Conservation (phyloP, 331 rosid genomes). For the Malus hybrid region DNA sequence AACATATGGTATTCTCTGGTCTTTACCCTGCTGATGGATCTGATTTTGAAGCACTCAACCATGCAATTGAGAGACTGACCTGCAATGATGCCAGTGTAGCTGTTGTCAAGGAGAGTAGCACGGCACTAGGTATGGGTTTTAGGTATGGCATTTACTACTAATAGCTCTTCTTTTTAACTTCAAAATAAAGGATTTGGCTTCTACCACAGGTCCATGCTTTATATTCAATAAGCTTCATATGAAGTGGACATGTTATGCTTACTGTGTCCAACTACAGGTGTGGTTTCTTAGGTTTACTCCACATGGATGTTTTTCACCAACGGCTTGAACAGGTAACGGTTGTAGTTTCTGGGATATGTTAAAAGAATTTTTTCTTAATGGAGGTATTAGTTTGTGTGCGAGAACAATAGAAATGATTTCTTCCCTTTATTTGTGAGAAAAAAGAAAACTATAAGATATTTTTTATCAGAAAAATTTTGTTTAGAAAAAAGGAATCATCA, state of each 20-base stretch:
- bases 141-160: slow-evolving; percentile 44
- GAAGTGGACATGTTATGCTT: slow-evolving; percentile 19
- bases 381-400: not conserved
- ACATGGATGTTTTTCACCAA: slow-evolving; percentile 97
- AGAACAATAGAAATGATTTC: not conserved
- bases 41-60: slow-evolving; percentile 87
- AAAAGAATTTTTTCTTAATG: not conserved
- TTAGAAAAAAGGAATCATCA: not conserved
- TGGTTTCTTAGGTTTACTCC: slow-evolving; percentile 93
- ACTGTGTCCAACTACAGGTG: slow-evolving; percentile 45
- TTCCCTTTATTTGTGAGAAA: not conserved
- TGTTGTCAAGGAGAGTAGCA: slow-evolving; percentile 74
- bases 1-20: slow-evolving; percentile 97
- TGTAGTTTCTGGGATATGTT: not conserved
- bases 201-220: not conserved
- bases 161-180: slow-evolving; percentile 9
- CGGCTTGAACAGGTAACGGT: slow-evolving; percentile 84
- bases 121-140: slow-evolving; percentile 92
- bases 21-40: slow-evolving; percentile 95
- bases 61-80: slow-evolving; percentile 82
- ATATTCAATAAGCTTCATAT: slow-evolving; percentile 8
- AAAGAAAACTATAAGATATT: not conserved
- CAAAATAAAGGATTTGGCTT: slow-evolving; percentile 8
- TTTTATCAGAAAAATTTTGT: not conserved
- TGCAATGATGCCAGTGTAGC: slow-evolving; percentile 97